phyloP scores from a whole-genome alignment of 306 rosid species.

The Sicyos baderoa region DNA sequence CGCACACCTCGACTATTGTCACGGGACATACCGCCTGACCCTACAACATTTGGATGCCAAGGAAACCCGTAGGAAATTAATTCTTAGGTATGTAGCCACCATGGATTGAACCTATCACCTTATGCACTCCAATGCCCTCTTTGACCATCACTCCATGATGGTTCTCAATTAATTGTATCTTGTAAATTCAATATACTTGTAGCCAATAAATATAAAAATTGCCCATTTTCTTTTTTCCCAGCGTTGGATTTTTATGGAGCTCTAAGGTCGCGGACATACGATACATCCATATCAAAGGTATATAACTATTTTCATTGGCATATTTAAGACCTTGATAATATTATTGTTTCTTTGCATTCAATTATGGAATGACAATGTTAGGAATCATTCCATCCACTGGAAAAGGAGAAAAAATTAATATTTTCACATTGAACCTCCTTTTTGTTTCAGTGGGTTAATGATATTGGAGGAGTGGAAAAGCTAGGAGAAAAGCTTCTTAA shows the following conservation, averaged over 20 bases:
- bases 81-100: no score
- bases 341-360: not conserved
- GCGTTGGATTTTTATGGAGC: slow-evolving; percentile 99
- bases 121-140: no score
- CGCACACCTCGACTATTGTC: no score
- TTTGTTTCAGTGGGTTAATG: slow-evolving; percentile 69
- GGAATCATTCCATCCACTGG: not conserved
- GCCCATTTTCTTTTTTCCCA: slow-evolving; percentile 31
- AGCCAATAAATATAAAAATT: slow-evolving; percentile 2
- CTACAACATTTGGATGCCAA: no score
- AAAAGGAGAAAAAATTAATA: not conserved
- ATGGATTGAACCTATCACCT: no score
- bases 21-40: no score
- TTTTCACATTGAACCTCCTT: slow-evolving; percentile 18
- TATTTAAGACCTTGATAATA: not conserved
- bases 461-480: slow-evolving; percentile 73
- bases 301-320: slow-evolving; percentile 19
- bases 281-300: slow-evolving; percentile 75
- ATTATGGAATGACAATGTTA: not conserved
- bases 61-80: no score
- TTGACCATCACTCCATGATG: no score
- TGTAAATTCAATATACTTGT: not conserved
- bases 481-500: slow-evolving; percentile 57
- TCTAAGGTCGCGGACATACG: slow-evolving; percentile 83
- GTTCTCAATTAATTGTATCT: not conserved